These are phyloP conservation scores for Podospora pseudoanserina DNA, from an alignment of 495 filamentous ascomycete genomes.

Conservation along the genomic window DNA sequence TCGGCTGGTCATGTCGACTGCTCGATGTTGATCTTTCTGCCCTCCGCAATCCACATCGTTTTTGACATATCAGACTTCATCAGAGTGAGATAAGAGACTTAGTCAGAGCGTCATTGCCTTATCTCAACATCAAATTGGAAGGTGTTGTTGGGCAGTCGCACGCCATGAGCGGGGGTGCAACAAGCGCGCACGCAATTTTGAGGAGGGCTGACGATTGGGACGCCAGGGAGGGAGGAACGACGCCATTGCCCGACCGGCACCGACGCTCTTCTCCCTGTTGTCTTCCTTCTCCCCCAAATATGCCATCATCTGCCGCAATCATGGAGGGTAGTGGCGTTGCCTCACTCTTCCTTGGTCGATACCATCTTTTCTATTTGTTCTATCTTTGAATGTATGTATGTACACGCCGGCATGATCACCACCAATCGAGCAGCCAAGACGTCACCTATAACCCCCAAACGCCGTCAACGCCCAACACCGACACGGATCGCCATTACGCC, in stretches of 20 bases:
- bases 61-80: not conserved
- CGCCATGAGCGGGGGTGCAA: not conserved
- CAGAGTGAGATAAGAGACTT: not conserved
- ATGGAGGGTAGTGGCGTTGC: slow-evolving; percentile 1
- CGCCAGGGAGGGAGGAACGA: not conserved
- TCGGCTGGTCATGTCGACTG: too few relatives aligned
- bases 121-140: not conserved
- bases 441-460: not conserved
- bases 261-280: not conserved
- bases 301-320: not conserved
- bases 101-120: not conserved
- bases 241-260: not conserved
- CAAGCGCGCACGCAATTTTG: slow-evolving; percentile 21
- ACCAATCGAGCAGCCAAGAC: not conserved
- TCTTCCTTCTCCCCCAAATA: not conserved
- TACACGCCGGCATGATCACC: not conserved
- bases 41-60: too few relatives aligned
- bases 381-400: not conserved
- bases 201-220: slow-evolving; percentile 15
- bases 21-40: too few relatives aligned
- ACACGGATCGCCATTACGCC: not conserved
- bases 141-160: not conserved
- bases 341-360: not conserved
- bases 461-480: not conserved
- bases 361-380: not conserved